Evolutionary conservation across 176 grass and related monocot genomes (phyloP).

Genomic region (Raddia distichophylla): DNA sequence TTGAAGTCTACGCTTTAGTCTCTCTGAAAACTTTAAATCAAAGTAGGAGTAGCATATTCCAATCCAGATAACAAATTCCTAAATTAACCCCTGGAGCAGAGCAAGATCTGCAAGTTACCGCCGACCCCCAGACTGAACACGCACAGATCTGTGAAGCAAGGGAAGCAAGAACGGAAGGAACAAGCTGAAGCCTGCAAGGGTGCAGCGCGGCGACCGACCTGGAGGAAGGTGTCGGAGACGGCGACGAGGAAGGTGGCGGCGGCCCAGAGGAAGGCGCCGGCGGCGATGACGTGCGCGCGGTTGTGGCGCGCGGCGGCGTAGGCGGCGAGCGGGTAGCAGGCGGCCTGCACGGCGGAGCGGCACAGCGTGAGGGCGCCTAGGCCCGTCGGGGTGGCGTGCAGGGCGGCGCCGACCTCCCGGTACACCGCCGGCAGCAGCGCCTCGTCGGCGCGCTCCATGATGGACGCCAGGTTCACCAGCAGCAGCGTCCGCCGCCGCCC

Average conservation of each 20-base stretch:
- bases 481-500: conserved; percentile 56
- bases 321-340: conserved; percentile 78
- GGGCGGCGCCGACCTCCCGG: conserved; percentile 74
- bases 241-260: conserved; percentile 83
- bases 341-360: conserved; percentile 84
- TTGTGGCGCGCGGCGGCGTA: conserved; percentile 73
- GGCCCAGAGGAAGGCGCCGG: conserved; percentile 88
- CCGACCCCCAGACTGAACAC: neutral
- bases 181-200: conserved; percentile 44
- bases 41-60: neutral
- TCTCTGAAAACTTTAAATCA: neutral
- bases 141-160: neutral
- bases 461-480: conserved; percentile 81
- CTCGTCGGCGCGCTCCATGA: conserved; percentile 95
- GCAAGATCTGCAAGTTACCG: conserved; percentile 6
- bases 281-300: conserved; percentile 69
- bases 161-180: neutral
- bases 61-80: neutral
- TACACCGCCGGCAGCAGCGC: conserved; percentile 88
- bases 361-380: conserved; percentile 78
- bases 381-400: conserved; percentile 64
- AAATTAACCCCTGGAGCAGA: neutral
- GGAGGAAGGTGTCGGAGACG: conserved; percentile 70
- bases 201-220: conserved; percentile 63
- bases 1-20: neutral